Evolutionary conservation across 768 basidiomycete species (phyloP), one percentile per base, ranked within the genome.

Genomic region (Chalciporus piperatus): DNA sequence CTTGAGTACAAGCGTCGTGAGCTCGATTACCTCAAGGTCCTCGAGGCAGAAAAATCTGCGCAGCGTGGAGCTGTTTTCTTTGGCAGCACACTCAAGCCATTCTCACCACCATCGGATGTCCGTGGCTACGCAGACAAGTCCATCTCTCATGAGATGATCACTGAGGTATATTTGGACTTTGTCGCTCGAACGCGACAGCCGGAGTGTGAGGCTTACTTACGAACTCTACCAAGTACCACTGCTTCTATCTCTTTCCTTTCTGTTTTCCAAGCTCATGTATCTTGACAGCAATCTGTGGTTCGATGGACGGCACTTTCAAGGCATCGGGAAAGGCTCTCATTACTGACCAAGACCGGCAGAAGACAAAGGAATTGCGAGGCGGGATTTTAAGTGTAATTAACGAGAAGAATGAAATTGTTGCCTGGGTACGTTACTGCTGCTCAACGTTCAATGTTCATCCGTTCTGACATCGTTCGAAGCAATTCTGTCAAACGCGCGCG

Each of bases 141-240:
- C 1, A 57, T 64, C 41, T 52, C 58, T 0, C 51, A 58, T 32
- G 61, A 68, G 25, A 16, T 62, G 10, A 57, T 68, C 14, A 51
- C 58, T 0, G 59, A 64, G 3, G 27, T 63, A 4, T 63, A 54
- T 43, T 27, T 43, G 19, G 48, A 60, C 8, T 64, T 66, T 45
- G 23, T 37, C n/a, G 33, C 47, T 40, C 32, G 32, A 9, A 27
- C 16, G 2, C 28, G 27, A 30, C 37, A 37, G n/a, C 20, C 20
- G 10, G 32, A 47, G 13, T 47, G 20, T 25, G 46, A 47, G 33
- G 25, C 23, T 22, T 47, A 47, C 19, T 25, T 47, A 16, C 16
- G 19, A 39, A 39, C 38, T 3, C 38, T 39, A 6, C 38, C 38
- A 39, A 39, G 38, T 39, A 41, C 25, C n/a, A n/a, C n/a, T n/a